These are phyloP conservation scores for Hippophae rhamnoides DNA, from an alignment of 306 rosid species.

Conservation along the genomic window DNA sequence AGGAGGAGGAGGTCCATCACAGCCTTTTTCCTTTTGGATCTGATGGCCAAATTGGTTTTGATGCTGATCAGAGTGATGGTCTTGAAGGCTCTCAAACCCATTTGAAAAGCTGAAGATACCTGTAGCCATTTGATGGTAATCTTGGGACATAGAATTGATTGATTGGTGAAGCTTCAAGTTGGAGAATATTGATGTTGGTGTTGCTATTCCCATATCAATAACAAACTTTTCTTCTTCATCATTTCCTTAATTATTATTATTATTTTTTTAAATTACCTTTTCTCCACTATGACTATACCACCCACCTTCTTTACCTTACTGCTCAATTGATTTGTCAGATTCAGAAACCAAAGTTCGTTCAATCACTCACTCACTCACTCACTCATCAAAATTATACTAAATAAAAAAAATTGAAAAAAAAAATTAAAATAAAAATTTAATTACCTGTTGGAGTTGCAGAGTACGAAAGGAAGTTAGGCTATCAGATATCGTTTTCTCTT, in stretches of 20 bases:
- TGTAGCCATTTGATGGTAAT: conserved; percentile 38
- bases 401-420: too few species aligned
- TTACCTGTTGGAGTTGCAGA: conserved; percentile 52
- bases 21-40: conserved; percentile 88
- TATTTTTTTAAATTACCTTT: conserved; percentile 1
- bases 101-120: conserved; percentile 67
- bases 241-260: not conserved
- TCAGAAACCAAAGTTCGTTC: not conserved
- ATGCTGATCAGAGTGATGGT: conserved; percentile 17
- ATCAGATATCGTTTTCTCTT: conserved; percentile 75
- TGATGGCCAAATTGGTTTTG: conserved; percentile 60
- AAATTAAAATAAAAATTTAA: too few species aligned
- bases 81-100: conserved; percentile 42
- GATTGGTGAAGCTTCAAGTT: conserved; percentile 17
- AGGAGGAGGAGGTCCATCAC: conserved; percentile 43
- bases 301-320: conserved; percentile 12
- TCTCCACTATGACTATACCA: not conserved
- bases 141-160: conserved; percentile 84
- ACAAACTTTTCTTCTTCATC: conserved; percentile 27
- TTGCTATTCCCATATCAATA: conserved; percentile 49
- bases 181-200: conserved; percentile 25
- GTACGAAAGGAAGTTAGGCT: conserved; percentile 63
- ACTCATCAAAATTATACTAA: too few species aligned
- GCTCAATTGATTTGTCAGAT: conserved; percentile 18
- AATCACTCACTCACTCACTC: too few species aligned